Percentiles rank a stretch among this genome's conserved stretches.
phyloP scores from a whole-genome alignment of 257 asterid genomes.

The Solanum paucissectum region DNA sequence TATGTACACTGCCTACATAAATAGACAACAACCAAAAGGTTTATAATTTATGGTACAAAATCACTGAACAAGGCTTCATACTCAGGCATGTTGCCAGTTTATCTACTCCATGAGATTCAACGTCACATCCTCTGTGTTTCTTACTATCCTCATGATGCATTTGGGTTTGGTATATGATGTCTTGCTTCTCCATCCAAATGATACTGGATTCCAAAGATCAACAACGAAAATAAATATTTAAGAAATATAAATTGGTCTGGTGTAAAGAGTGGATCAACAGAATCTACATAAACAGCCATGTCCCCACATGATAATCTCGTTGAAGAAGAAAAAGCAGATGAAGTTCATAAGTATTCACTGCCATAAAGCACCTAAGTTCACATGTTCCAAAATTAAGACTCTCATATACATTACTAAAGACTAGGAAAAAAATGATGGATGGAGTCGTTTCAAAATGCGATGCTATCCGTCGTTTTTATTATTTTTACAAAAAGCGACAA shows the following conservation, averaged over 20 bases:
- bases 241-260: not conserved
- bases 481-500: not conserved
- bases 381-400: not conserved
- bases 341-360: not conserved
- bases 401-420: not conserved
- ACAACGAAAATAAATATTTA: not conserved
- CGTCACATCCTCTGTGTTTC: not conserved
- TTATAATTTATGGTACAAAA: not conserved
- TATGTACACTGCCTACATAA: not conserved
- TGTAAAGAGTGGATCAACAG: not conserved
- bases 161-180: not conserved
- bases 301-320: not conserved
- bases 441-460: not conserved
- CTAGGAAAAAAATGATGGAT: not conserved
- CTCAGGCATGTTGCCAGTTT: not conserved
- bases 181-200: not conserved
- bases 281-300: not conserved
- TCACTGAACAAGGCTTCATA: not conserved
- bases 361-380: not conserved
- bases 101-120: not conserved
- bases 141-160: not conserved
- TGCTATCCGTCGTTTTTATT: not conserved
- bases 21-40: not conserved
- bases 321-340: not conserved
- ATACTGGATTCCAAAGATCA: not conserved